Evolutionary conservation across 2,329 filamentous ascomycete species (phyloP), one percentile per base, ranked within the genome.

Genomic region (Albophoma yamanashiensis): DNA sequence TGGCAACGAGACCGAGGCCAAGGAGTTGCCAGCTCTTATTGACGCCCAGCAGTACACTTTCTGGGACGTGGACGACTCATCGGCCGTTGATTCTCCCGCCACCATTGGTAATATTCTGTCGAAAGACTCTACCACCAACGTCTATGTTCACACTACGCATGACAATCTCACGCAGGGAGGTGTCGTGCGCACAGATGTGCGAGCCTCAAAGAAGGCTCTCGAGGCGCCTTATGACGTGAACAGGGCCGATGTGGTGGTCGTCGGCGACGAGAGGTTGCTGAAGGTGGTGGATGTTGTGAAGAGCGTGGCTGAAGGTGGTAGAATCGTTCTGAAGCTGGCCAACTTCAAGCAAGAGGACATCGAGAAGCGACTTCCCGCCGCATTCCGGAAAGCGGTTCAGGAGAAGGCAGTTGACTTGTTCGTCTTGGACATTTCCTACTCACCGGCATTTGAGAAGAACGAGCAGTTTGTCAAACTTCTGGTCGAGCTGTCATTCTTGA

Each of bases 271-370:
- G 70, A 89, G 88, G 70, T 79, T 99, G 2, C 79, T 99, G 20
- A 86, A 88, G 65, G 86, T 91, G 31, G 81, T 97, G 60, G 86
- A 93, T 65, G 78, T 95, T 27, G 71, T 92, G 42, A 82, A 85
- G 64, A 86, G 82, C 57, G 77, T 93, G 63, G 91, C 89, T 75
- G 68, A 82, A 47, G 84, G 85, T 58, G 89, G 89, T 59, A 88
- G 86, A 64, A 74, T 97, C 53, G 82, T 97, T 59, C 69, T 97
- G 50, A 89, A 87, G 68, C 81, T 94, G 31, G 82, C 90, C 36
- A 87, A 86, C 66, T 85, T 91, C 72, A 96, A 96, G 76, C 85
- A 91, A 58, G 93, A 95, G 53, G 92, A 97, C 42, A 73, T 92
- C 8, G 93, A 97, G 78, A 96, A 95, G 82, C 87, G 89, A 67